Evolutionary conservation across 2,329 filamentous ascomycete genomes (phyloP).

Genomic region (Penicillium sp.): DNA sequence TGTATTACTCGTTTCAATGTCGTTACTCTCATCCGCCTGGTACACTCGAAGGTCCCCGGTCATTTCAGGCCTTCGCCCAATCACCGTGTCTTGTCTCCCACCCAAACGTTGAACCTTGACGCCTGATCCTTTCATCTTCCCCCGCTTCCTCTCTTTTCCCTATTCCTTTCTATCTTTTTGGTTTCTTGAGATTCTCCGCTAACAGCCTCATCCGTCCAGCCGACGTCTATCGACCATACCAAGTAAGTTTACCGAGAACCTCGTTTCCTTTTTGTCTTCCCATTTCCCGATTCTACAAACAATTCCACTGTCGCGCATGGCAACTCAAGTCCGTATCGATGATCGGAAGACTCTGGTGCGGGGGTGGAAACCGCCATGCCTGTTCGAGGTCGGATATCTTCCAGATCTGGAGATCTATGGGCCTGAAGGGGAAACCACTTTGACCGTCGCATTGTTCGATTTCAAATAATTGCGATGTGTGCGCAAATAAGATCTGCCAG

Average conservation of each 20-base stretch:
- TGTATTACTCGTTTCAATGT: conserved; percentile 13
- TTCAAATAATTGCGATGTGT: not conserved
- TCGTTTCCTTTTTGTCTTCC: conserved; percentile 5
- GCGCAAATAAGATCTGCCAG: not conserved
- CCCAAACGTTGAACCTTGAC: conserved; percentile 15
- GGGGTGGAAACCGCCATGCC: conserved; percentile 13
- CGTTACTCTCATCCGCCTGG: conserved; percentile 13
- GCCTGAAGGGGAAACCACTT: not conserved
- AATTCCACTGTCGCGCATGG: not conserved
- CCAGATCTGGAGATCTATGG: conserved; percentile 1
- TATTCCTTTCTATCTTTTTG: conserved; percentile 8
- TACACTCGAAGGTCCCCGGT: conserved; percentile 17
- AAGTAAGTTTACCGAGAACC: conserved; percentile 32
- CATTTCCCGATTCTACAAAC: not conserved
- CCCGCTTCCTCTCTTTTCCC: conserved; percentile 7
- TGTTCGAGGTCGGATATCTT: conserved; percentile 5
- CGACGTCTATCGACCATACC: conserved; percentile 42
- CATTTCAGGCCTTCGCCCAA: conserved; percentile 16
- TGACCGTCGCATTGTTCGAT: not conserved
- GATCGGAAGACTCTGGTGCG: conserved; percentile 17
- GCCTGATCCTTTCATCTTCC: conserved; percentile 15
- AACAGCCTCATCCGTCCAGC: conserved; percentile 23
- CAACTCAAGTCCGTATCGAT: conserved; percentile 2
- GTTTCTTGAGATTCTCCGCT: conserved; percentile 8
- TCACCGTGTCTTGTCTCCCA: conserved; percentile 12